Percentiles rank a stretch among this genome's conserved stretches.
phyloP scores from a whole-genome alignment of 2,329 filamentous ascomycete genomes.

The Aaosphaeria pasadenensis region DNA sequence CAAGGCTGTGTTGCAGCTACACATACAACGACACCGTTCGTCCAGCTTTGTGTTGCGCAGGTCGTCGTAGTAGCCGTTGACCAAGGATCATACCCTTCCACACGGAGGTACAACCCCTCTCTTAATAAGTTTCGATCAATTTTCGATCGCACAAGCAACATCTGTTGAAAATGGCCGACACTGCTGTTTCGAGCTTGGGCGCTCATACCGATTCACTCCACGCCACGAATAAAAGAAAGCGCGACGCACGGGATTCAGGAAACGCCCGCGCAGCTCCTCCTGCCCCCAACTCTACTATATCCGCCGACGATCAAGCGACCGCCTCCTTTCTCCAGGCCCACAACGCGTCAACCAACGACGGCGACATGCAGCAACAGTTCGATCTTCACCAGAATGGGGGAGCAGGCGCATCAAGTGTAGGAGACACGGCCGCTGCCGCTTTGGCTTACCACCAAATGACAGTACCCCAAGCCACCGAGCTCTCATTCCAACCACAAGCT shows the following conservation, averaged over 20 bases:
- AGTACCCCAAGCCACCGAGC: constrained; percentile 54
- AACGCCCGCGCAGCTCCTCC: constrained; percentile 34
- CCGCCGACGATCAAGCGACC: constrained; percentile 35
- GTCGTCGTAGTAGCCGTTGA: constrained; percentile 7
- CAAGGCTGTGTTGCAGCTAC: constrained; percentile 15
- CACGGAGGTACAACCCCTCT: constrained; percentile 14
- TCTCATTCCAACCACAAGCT: constrained; percentile 49
- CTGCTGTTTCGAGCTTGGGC: constrained; percentile 28
- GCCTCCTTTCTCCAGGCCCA: constrained; percentile 40
- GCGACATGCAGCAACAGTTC: constrained; percentile 43
- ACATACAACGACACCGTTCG: constrained; percentile 14
- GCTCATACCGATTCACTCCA: constrained; percentile 23
- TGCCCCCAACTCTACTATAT: constrained; percentile 24
- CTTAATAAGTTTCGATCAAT: constrained; percentile 7
- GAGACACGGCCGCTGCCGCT: constrained; percentile 60
- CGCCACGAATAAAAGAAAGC: constrained; percentile 44
- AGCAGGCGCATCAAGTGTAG: constrained; percentile 47
- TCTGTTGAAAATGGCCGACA: constrained; percentile 17
- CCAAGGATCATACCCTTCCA: constrained; percentile 13
- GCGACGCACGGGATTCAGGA: constrained; percentile 44
- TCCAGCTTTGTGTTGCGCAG: constrained; percentile 10
- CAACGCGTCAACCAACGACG: constrained; percentile 37
- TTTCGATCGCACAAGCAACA: constrained; percentile 4
- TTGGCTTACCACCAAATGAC: constrained; percentile 55
- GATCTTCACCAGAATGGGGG: constrained; percentile 53